These are phyloP conservation scores for Geotrichum phurueaensis DNA, from an alignment of 1,139 yeast genomes.

Conservation along the genomic window DNA sequence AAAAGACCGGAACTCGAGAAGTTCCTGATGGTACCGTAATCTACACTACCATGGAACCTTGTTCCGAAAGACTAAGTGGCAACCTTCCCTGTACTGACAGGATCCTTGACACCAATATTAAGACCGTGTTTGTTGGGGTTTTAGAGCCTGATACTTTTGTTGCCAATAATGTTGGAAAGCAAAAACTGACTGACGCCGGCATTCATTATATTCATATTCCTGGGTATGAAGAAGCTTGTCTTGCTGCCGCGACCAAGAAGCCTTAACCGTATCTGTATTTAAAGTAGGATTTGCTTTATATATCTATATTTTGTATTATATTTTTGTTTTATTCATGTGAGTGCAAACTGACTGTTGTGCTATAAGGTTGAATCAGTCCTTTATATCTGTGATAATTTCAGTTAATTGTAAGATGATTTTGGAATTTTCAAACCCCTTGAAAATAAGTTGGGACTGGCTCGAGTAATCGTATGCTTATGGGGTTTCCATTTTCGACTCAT, in stretches of 20 bases:
- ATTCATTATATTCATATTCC: conserved; percentile 75
- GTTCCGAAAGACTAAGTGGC: conserved; percentile 84
- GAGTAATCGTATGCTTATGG: background rate
- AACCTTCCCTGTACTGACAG: conserved; percentile 84
- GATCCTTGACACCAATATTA: conserved; percentile 53
- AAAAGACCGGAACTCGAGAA: conserved; percentile 35
- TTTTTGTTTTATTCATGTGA: too few relatives aligned
- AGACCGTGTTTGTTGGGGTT: conserved; percentile 84
- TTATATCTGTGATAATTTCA: too few relatives aligned
- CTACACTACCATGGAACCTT: conserved; percentile 98
- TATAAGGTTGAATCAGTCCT: too few relatives aligned
- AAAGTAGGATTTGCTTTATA: too few relatives aligned
- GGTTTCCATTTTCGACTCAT: background rate
- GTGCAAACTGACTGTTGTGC: too few relatives aligned
- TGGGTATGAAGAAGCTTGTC: conserved; percentile 72
- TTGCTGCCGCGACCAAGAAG: conserved; percentile 58
- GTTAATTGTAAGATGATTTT: too few relatives aligned
- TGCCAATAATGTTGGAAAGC: conserved; percentile 60
- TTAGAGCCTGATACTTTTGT: conserved; percentile 87
- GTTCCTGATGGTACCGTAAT: conserved; percentile 76
- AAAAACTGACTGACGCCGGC: conserved; percentile 48
- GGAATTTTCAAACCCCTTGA: too few relatives aligned
- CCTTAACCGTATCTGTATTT: conserved; percentile 47
- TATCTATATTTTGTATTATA: too few relatives aligned
- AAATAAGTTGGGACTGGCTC: too few relatives aligned